phyloP scores from a whole-genome alignment of 805 yeast genomes.

The Jamesozyma piceae region DNA sequence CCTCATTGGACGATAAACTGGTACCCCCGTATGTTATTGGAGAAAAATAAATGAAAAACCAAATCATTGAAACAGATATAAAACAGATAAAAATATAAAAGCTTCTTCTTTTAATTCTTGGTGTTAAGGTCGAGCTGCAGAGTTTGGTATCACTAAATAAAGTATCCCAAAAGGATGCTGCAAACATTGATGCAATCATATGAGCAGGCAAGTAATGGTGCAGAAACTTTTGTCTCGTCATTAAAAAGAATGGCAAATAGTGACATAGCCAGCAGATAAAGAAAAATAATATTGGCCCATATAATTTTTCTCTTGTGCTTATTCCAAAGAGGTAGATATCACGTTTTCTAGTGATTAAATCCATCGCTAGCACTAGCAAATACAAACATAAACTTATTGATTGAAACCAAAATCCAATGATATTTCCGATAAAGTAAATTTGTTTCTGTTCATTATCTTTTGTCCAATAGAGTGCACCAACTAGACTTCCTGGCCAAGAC shows the following conservation, averaged over 20 bases:
- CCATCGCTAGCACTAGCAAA: constrained; percentile 56
- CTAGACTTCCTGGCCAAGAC: constrained; percentile 79
- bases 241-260: constrained; percentile 81
- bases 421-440: constrained; percentile 84
- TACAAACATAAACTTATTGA: constrained; percentile 55
- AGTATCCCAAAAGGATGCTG: constrained; percentile 76
- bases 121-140: constrained; percentile 9
- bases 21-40: constrained; percentile 80
- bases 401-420: constrained; percentile 84
- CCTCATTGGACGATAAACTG: constrained; percentile 50
- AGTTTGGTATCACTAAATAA: constrained; percentile 47
- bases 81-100: constrained; percentile 8
- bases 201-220: constrained; percentile 97
- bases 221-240: constrained; percentile 86
- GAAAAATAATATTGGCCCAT: constrained; percentile 76
- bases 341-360: constrained; percentile 70
- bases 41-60: constrained; percentile 57
- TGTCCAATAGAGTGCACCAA: constrained; percentile 97
- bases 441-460: constrained; percentile 55
- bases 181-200: constrained; percentile 69
- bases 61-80: not conserved
- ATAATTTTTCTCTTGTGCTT: constrained; percentile 56
- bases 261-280: constrained; percentile 83
- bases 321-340: constrained; percentile 45
- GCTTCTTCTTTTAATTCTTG: constrained; percentile 18